These are phyloP conservation scores for Vigna nakashimae DNA, from an alignment of 306 rosid species.

Conservation along the genomic window DNA sequence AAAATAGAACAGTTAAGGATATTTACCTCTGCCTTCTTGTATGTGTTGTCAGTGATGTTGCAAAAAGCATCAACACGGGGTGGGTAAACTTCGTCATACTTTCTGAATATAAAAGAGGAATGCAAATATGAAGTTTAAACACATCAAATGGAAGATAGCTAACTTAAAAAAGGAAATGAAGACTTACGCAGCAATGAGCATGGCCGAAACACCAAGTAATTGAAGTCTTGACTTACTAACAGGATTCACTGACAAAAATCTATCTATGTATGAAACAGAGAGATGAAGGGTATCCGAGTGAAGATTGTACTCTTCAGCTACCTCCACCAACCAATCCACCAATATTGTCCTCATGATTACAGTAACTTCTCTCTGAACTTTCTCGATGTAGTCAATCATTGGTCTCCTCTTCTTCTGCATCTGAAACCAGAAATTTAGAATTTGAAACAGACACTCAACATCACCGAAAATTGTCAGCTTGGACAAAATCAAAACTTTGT, in stretches of 20 bases:
- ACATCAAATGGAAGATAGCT: neutral
- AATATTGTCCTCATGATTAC: constrained; percentile 73
- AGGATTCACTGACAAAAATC: constrained; percentile 58
- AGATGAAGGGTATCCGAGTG: constrained; percentile 73
- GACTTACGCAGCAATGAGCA: constrained; percentile 87
- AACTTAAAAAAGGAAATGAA: neutral
- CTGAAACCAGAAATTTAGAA: neutral
- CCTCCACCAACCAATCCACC: constrained; percentile 92
- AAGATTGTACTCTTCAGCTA: constrained; percentile 83
- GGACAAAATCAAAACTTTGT: neutral
- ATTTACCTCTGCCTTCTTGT: constrained; percentile 58
- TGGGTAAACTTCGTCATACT: constrained; percentile 85
- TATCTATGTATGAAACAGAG: constrained; percentile 67
- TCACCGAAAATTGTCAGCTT: no score
- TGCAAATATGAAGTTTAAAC: neutral
- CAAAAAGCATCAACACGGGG: constrained; percentile 75
- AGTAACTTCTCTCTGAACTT: constrained; percentile 64
- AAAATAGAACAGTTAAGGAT: neutral
- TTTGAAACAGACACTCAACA: neutral
- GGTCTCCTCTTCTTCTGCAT: constrained; percentile 66
- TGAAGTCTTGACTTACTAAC: constrained; percentile 59
- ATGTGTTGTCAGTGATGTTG: constrained; percentile 69
- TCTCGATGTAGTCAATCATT: constrained; percentile 52
- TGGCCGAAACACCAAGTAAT: constrained; percentile 74
- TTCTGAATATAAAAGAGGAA: constrained; percentile 47